Conservation (phyloP, 148 eudicot species). For the Spergularia marina region DNA sequence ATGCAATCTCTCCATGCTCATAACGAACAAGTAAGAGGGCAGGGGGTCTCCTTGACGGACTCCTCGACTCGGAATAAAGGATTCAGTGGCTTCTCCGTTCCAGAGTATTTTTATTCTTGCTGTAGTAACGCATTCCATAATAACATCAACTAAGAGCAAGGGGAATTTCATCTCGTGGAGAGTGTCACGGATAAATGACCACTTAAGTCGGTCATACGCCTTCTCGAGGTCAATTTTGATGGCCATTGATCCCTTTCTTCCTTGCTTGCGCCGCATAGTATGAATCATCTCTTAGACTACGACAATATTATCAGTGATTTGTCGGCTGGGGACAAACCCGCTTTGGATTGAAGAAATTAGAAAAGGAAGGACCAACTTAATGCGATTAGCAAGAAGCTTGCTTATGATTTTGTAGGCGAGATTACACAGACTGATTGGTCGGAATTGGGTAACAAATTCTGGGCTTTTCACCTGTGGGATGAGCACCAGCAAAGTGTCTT, state of each 20-base stretch:
- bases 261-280: background rate
- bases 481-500: background rate
- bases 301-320: background rate
- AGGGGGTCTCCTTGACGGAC: no score
- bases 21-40: no score
- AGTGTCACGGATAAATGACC: background rate
- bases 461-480: background rate
- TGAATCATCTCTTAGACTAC: background rate
- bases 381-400: background rate
- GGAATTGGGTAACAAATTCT: background rate
- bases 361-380: background rate
- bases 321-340: background rate
- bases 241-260: background rate
- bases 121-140: background rate
- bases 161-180: background rate
- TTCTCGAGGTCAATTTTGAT: background rate
- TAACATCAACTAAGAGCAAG: accelerated
- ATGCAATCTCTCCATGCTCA: no score
- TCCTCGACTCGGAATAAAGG: no score
- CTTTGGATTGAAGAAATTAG: background rate
- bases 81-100: background rate
- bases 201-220: background rate
- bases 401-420: background rate
- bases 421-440: background rate
- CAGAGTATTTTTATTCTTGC: background rate